Conservation (phyloP, 176 grass and related monocot species). For the Oryza longistaminata region DNA sequence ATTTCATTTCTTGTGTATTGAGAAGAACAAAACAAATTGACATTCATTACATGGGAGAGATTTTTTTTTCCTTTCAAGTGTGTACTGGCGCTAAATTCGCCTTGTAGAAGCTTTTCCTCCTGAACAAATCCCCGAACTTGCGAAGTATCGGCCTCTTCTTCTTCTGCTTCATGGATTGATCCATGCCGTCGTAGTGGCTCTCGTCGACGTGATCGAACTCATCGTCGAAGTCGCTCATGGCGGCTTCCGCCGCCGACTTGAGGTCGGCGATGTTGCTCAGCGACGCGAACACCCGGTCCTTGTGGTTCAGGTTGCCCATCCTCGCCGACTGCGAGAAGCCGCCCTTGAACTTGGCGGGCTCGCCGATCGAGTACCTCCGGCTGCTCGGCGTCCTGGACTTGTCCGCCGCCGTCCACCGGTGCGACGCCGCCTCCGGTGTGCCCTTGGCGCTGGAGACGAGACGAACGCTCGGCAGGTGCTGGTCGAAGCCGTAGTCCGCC, state of each 20-base stretch:
- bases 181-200: slow-evolving; percentile 42
- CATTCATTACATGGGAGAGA: not conserved
- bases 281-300: slow-evolving; percentile 64
- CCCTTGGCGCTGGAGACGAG: slow-evolving; percentile 24
- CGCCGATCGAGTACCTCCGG: slow-evolving; percentile 68
- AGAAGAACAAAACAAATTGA: slow-evolving; percentile 30
- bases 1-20: slow-evolving; percentile 40
- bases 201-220: slow-evolving; percentile 63
- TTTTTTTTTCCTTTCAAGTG: not conserved
- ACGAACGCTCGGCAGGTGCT: not conserved
- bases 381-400: slow-evolving; percentile 36
- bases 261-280: slow-evolving; percentile 75
- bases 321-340: slow-evolving; percentile 47
- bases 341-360: slow-evolving; percentile 55
- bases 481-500: slow-evolving; percentile 23
- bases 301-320: slow-evolving; percentile 48
- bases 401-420: slow-evolving; percentile 30
- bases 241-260: slow-evolving; percentile 45
- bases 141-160: slow-evolving; percentile 65
- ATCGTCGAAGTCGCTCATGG: slow-evolving; percentile 56
- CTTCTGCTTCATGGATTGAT: slow-evolving; percentile 42
- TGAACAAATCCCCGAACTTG: slow-evolving; percentile 75
- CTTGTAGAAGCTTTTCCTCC: slow-evolving; percentile 66
- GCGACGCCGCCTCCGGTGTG: slow-evolving; percentile 28
- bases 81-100: slow-evolving; percentile 40